These are phyloP conservation scores for Cryptococcus sp. DNA, from an alignment of 1,284 basidiomycete genomes.

Conservation along the genomic window DNA sequence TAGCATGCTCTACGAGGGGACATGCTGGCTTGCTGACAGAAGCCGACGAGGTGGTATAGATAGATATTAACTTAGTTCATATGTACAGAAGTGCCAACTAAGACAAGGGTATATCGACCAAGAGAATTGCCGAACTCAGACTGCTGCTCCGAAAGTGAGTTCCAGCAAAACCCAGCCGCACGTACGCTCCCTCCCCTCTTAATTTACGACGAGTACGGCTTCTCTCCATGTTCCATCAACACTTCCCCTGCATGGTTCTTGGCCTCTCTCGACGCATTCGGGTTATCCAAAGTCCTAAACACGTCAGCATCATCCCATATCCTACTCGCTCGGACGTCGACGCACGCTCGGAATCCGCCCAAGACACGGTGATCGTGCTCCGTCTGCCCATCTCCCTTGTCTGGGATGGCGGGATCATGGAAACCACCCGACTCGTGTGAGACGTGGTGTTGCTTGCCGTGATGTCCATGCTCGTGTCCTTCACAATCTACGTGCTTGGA, in stretches of 20 bases:
- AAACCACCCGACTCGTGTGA: background rate
- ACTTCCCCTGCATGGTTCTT: conserved; percentile 19
- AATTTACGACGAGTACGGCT: no score
- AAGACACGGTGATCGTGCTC: conserved; percentile 2
- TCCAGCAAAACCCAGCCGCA: no score
- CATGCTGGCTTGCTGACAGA: no score
- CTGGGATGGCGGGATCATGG: background rate
- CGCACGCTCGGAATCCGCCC: conserved; percentile 2
- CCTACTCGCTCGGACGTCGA: background rate
- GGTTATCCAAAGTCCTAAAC: conserved; percentile 1
- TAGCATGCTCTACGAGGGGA: no score
- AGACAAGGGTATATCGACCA: no score
- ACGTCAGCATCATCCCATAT: background rate
- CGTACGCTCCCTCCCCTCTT: no score
- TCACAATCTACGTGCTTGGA: background rate
- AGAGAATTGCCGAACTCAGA: no score
- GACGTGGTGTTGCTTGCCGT: conserved; percentile 3
- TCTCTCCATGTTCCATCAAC: conserved; percentile 3
- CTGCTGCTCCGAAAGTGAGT: no score
- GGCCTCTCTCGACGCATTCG: conserved; percentile 17
- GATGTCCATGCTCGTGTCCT: background rate
- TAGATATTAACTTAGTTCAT: no score
- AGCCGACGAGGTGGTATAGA: no score
- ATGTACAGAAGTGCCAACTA: no score
- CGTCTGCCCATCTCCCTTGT: background rate